Conservation (phyloP, 163 green algal species). For the Prototheca stagnorum region DNA sequence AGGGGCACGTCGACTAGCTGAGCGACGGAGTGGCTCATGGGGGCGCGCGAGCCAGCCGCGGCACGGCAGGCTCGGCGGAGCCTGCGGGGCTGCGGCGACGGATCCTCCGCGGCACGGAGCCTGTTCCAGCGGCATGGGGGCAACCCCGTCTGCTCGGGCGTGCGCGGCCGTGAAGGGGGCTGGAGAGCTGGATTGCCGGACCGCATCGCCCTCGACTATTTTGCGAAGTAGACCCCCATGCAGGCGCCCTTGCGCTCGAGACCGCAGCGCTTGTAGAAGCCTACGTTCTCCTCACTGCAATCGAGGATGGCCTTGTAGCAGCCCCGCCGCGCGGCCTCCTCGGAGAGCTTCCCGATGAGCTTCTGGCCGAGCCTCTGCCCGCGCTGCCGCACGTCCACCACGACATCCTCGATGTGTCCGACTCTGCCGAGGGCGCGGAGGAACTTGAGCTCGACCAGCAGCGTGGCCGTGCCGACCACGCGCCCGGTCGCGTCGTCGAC, state of each 20-base stretch:
- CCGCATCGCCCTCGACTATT: too few relatives aligned
- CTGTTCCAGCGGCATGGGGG: too few relatives aligned
- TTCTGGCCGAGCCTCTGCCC: conserved; percentile 54
- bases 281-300: conserved; percentile 63
- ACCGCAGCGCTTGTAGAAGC: conserved; percentile 81
- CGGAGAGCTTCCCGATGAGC: conserved; percentile 36
- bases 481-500: conserved; percentile 36
- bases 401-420: conserved; percentile 89
- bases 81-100: too few relatives aligned
- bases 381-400: conserved; percentile 53
- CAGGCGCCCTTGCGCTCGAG: conserved; percentile 71
- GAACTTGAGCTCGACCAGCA: conserved; percentile 77
- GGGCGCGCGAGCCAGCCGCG: too few relatives aligned
- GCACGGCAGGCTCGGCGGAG: too few relatives aligned
- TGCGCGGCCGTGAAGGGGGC: conserved; percentile 29
- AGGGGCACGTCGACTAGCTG: too few relatives aligned
- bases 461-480: conserved; percentile 56
- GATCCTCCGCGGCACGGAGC: too few relatives aligned
- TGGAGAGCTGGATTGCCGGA: conserved; percentile 2
- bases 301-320: conserved; percentile 94
- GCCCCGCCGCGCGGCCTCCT: conserved; percentile 21
- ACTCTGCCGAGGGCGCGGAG: conserved; percentile 59
- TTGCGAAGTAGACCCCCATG: conserved; percentile 45
- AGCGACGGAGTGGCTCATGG: too few relatives aligned
- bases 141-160: too few relatives aligned